Conservation (phyloP, 495 filamentous ascomycete species). For the Penicillium subrubescens region DNA sequence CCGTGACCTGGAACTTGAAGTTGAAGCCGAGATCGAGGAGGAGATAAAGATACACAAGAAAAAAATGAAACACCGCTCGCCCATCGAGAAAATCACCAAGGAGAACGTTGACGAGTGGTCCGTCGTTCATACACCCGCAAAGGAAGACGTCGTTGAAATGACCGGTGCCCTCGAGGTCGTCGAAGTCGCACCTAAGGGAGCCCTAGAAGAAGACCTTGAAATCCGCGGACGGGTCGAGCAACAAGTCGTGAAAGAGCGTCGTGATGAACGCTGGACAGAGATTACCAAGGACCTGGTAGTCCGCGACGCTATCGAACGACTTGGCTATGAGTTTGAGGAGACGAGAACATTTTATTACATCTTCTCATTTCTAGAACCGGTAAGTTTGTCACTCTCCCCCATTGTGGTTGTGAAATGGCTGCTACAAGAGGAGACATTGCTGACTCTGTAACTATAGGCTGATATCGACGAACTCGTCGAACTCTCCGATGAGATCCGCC, state of each 20-base stretch:
- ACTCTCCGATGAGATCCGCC: conserved; percentile 78
- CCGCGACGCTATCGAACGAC: conserved; percentile 80
- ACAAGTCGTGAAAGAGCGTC: conserved; percentile 42
- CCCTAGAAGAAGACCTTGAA: conserved; percentile 27
- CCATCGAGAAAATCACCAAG: neutral
- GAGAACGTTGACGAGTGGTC: conserved; percentile 24
- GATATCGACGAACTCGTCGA: conserved; percentile 83
- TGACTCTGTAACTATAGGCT: conserved; percentile 56
- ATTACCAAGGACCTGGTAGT: conserved; percentile 92
- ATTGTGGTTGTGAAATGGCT: neutral
- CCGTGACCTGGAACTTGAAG: neutral
- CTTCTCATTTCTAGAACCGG: conserved; percentile 85
- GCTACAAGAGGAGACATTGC: conserved; percentile 18
- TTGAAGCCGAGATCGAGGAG: conserved; percentile 11
- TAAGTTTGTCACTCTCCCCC: conserved; percentile 49
- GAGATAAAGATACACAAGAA: conserved; percentile 37
- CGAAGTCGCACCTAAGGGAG: conserved; percentile 24
- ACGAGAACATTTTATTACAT: conserved; percentile 89
- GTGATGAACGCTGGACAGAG: conserved; percentile 89
- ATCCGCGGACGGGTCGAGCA: conserved; percentile 39
- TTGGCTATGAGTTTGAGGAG: conserved; percentile 91
- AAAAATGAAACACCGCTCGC: conserved; percentile 4
- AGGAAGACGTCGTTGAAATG: conserved; percentile 24
- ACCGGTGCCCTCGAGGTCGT: conserved; percentile 24
- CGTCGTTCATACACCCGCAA: conserved; percentile 21